Conservation (phyloP, 2,329 filamentous ascomycete species). For the Colletotrichum sp. region DNA sequence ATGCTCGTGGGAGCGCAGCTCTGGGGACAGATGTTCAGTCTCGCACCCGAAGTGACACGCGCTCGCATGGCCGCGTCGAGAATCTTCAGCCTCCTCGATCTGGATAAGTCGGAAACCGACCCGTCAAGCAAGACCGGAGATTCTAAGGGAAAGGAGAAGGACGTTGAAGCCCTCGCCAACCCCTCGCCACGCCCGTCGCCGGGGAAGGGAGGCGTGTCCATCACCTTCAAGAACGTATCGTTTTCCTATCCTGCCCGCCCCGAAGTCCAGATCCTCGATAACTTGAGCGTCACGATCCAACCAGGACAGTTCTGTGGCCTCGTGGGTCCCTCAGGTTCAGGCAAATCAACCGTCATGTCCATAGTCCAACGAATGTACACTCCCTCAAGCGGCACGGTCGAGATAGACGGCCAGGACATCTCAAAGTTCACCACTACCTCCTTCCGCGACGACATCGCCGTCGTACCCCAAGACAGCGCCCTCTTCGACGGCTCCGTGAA, state of each 20-base stretch:
- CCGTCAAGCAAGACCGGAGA: conserved; percentile 26
- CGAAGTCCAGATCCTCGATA: conserved; percentile 60
- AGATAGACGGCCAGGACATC: conserved; percentile 53
- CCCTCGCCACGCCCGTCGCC: conserved; percentile 24
- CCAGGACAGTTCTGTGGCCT: conserved; percentile 67
- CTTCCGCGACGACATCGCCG: conserved; percentile 42
- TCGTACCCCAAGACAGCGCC: conserved; percentile 45
- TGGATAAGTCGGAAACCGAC: conserved; percentile 30
- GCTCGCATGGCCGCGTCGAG: conserved; percentile 66
- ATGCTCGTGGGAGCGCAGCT: conserved; percentile 76
- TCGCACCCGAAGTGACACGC: conserved; percentile 76
- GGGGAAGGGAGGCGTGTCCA: conserved; percentile 43
- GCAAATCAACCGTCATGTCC: conserved; percentile 70
- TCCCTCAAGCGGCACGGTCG: conserved; percentile 43
- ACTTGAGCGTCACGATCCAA: conserved; percentile 60
- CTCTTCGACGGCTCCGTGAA: conserved; percentile 45
- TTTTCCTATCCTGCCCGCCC: conserved; percentile 72
- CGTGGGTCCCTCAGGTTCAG: conserved; percentile 69
- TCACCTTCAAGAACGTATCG: conserved; percentile 62
- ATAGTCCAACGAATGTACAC: conserved; percentile 57
- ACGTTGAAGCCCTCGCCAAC: conserved; percentile 44
- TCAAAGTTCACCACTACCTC: conserved; percentile 39
- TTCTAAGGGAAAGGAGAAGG: conserved; percentile 28
- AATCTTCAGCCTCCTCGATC: conserved; percentile 56
- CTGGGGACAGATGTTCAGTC: conserved; percentile 76